Percentiles rank a stretch among this genome's conserved stretches.
Evolutionary conservation across 2,329 filamentous ascomycete genomes (phyloP).

Genomic region (Aspergillus sergii): DNA sequence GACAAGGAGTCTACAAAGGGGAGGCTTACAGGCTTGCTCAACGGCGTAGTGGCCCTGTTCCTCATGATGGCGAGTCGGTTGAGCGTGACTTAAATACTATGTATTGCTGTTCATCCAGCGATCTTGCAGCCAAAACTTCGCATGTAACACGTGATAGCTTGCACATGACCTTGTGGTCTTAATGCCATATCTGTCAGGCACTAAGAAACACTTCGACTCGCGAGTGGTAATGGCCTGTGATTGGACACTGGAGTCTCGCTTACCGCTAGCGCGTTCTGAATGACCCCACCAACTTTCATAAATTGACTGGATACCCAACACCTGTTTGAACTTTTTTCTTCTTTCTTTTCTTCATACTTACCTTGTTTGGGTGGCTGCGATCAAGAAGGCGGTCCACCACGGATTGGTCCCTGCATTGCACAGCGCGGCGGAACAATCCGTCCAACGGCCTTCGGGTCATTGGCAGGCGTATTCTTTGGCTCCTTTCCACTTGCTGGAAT

Average conservation of each 20-base stretch:
- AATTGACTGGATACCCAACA: slow-evolving; percentile 23
- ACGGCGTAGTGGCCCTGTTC: slow-evolving; percentile 46
- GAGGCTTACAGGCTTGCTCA: slow-evolving; percentile 41
- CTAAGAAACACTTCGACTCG: rapidly evolving
- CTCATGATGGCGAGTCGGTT: slow-evolving; percentile 41
- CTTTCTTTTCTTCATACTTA: slow-evolving; percentile 55
- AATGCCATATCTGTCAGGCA: slow-evolving; percentile 20
- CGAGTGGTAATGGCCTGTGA: neutral
- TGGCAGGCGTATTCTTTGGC: slow-evolving; percentile 56
- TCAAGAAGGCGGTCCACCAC: slow-evolving; percentile 50
- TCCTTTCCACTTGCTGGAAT: slow-evolving; percentile 33
- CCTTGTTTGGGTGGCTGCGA: slow-evolving; percentile 53
- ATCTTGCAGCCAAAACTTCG: slow-evolving; percentile 35
- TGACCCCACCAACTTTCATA: slow-evolving; percentile 28
- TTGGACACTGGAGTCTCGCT: slow-evolving; percentile 26
- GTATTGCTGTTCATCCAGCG: neutral
- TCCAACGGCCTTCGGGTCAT: slow-evolving; percentile 54
- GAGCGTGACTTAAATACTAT: neutral
- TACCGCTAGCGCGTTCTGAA: slow-evolving; percentile 27
- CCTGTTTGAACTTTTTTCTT: slow-evolving; percentile 31
- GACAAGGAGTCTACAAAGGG: neutral
- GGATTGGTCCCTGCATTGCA: slow-evolving; percentile 60
- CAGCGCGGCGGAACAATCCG: slow-evolving; percentile 55
- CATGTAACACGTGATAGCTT: slow-evolving; percentile 29
- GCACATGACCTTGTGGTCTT: slow-evolving; percentile 7